Base-by-base conservation (phyloP, 257 asterid species). In the Agastache rugosa region DNA sequence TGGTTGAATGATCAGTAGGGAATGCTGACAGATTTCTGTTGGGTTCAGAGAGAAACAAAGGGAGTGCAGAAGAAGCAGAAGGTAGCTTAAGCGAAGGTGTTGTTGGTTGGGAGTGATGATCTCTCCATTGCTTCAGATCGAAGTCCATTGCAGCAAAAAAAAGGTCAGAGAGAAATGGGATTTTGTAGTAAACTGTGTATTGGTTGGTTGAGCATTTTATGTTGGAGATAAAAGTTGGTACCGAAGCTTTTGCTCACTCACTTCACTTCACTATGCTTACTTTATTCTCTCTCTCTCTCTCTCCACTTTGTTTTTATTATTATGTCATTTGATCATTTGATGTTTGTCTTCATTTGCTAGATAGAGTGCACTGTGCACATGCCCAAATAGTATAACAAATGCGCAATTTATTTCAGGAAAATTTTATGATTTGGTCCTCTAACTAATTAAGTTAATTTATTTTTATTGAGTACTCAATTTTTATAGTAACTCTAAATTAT, bases 71-170 rank as follows among this genome's bases (percentile, higher is more conserved):
- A 53, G 82, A 8, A 55, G 77, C 10, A 58, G 79, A 5, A 31
- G 74, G 44, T 37, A 78, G 73, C 81, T 86, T 87, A 65, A 87
- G n/a, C 1, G 72, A 44, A 22, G 42, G 20, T 5, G 56, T 3
- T 25, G 23, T 34, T 31, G 29, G 77, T 34, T 12, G 76, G 6
- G 69, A 17, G 47, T 17, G 37, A 41, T 64, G 35, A 41, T 41
- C 70, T 8, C 90, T 83, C 95, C 95, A 88, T 86, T 89, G 94
- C 87, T 89, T 93, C 87, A 83, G 78, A 79, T 84, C 81, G 79
- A 93, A 89, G 83, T 91, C 97, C 98, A 93, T 91, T 8, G 27
- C 25, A n/a, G 60, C 37, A 27, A 2, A 48, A 64, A 3, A 23
- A 47, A n/a, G 63, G 37, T 34, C 19, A 63, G 77, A 54, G 75